Evolutionary conservation across 805 yeast genomes (phyloP).

Genomic region (Danielia reshetovae): DNA sequence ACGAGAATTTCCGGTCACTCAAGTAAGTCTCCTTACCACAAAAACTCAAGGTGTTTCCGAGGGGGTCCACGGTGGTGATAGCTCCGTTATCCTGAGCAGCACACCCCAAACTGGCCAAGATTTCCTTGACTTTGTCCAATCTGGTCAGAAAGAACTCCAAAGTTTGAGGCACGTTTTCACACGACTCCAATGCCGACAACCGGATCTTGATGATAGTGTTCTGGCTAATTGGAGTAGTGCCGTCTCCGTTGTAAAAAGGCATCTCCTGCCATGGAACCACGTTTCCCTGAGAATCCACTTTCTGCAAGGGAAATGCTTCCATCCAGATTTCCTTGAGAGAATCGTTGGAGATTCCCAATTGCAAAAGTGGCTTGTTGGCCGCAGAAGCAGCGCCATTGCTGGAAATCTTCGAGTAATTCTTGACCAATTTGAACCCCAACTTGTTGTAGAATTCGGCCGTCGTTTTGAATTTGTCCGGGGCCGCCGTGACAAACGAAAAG

Average conservation of each 20-base stretch:
- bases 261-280: slow-evolving; percentile 41
- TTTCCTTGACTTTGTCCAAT: slow-evolving; percentile 18
- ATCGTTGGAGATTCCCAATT: slow-evolving; percentile 58
- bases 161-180: slow-evolving; percentile 12
- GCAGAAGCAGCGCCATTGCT: slow-evolving; percentile 27
- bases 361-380: slow-evolving; percentile 21
- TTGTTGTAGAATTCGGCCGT: slow-evolving; percentile 54
- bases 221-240: slow-evolving; percentile 22
- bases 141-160: slow-evolving; percentile 32
- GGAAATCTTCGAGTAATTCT: slow-evolving; percentile 54
- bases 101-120: slow-evolving; percentile 11
- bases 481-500: slow-evolving; percentile 57
- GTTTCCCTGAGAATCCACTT: slow-evolving; percentile 29
- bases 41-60: slow-evolving; percentile 30
- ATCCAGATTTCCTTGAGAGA: slow-evolving; percentile 72
- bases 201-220: slow-evolving; percentile 36
- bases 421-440: slow-evolving; percentile 59
- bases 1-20: slow-evolving; percentile 15
- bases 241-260: slow-evolving; percentile 35
- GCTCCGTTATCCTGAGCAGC: slow-evolving; percentile 6
- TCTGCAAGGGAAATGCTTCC: slow-evolving; percentile 57
- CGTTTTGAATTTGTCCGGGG: slow-evolving; percentile 41
- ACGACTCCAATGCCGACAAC: slow-evolving; percentile 18
- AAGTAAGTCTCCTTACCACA: slow-evolving; percentile 21
- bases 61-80: slow-evolving; percentile 26